Evolutionary conservation across 768 basidiomycete species (phyloP), one percentile per base, ranked within the genome.

Genomic region (Panus rudis): DNA sequence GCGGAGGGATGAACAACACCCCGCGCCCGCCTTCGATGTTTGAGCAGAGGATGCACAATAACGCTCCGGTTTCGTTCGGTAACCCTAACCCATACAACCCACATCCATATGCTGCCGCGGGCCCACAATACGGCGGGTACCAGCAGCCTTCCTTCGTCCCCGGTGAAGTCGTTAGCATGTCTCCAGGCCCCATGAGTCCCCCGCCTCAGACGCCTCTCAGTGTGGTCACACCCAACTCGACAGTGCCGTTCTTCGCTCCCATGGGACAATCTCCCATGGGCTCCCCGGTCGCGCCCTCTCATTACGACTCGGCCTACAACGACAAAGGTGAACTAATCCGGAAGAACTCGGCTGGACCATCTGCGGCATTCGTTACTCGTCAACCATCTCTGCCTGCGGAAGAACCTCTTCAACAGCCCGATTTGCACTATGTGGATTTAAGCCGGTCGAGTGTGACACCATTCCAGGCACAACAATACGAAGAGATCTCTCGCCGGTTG

Each of bases 391-490:
- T 17, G 10, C 16, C 40, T n/a, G 40, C 39, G 28, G 26, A 31
- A 14, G 27, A 33, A 10, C 35, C 42, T 16, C 12, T 38, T 17
- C 42, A 39, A n/a, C 14, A 30, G 14, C 34, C 38, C 7, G 53
- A 57, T 30, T 53, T 65, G 10, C 73, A 79, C 47, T 85, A 87
- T 43, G 68, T 78, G 27, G 79, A 87, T 52, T 66, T 88, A 31
- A 66, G 63, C 55, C 71, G 85, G 33, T 78, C 79, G 14, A 84
- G 83, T 52, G 75, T 85, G 2, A 78, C 83, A 3, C 84, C 84
- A 0, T 84, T 72, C 70, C 85, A 88, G 55, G 84, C 81, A 30
- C 72, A 69, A 0, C 86, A 88, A 57, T 87, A 87, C 53, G 75
- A 69, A 16, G 84, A 81, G 52, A 85, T 86, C 43, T 75, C 80